Conservation (phyloP, 306 rosid species). For the Coriaria nepalensis region DNA sequence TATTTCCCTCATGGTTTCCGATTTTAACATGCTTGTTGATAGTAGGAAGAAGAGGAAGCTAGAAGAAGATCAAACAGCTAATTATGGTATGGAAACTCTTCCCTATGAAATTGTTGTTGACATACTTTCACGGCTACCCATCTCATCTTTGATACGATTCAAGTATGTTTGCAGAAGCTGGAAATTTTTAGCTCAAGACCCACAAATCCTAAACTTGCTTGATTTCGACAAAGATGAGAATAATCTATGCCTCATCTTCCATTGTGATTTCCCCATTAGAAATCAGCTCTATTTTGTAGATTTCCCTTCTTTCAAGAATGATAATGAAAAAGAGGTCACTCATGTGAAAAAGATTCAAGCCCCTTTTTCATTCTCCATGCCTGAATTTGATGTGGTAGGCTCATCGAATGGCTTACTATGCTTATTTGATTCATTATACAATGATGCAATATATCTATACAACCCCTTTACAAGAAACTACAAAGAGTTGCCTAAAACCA, state of each 20-base stretch:
- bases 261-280: slow-evolving; percentile 26
- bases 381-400: slow-evolving; percentile 26
- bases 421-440: slow-evolving; percentile 21
- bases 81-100: slow-evolving; percentile 16
- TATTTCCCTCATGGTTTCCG: slow-evolving; percentile 12
- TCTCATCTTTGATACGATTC: slow-evolving; percentile 23
- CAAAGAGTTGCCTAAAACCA: slow-evolving; percentile 20
- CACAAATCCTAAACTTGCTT: neutral
- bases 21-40: slow-evolving; percentile 5
- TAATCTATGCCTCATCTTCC: slow-evolving; percentile 23
- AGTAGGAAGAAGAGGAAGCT: slow-evolving; percentile 11
- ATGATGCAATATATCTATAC: slow-evolving; percentile 20
- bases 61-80: neutral
- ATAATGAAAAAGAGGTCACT: no score
- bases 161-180: slow-evolving; percentile 21
- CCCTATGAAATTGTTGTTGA: slow-evolving; percentile 11
- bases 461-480: slow-evolving; percentile 23
- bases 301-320: slow-evolving; percentile 4
- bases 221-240: neutral
- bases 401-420: slow-evolving; percentile 29
- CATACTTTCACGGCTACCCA: slow-evolving; percentile 21
- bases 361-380: slow-evolving; percentile 20
- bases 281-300: slow-evolving; percentile 24
- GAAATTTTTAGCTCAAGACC: slow-evolving; percentile 13
- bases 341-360: slow-evolving; percentile 13